Evolutionary conservation across 108 stramenopile species (phyloP), one percentile per base, ranked within the genome.

Genomic region (Nitzschia sp.): DNA sequence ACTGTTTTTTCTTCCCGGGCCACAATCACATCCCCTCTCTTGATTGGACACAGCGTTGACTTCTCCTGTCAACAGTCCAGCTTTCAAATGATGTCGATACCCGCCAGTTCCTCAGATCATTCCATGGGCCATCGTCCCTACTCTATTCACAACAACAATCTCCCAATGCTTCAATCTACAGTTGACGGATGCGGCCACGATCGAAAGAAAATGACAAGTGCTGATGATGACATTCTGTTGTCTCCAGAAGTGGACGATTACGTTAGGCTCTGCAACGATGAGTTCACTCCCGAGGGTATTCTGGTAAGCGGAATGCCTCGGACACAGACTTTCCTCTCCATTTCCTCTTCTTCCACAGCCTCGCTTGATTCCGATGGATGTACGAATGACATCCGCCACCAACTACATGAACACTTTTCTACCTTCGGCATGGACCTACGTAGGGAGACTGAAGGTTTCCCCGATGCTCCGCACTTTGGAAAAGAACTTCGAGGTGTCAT

Each of bases 351-450:
- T 15, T 62, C 61, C 20, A 17, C 61, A 17, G 22, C 61, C n/a
- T 62, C 61, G 17, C 17, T 22, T 7, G 61, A 62, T 20, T 62
- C 61, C 14, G 61, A 17, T 9, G 38, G 25, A 19, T 17, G 17
- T 17, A n/a, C 43, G 11, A 41, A 62, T 21, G 61, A 62, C 7
- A 62, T 41, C 20, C 43, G 8, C 61, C 43, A 41, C 8, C 42
- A 24, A 42, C 43, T 62, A 22, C 61, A 62, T 20, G 61, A 62
- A 43, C 42, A 67, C 41, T 68, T 67, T n/a, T 25, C 64, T 12
- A 65, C 64, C 24, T 76, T 76, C 57, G 75, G 69, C 2, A 44
- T 50, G 41, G 75, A 69, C 51, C 50, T 76, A 3, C 58, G 67
- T 9, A 20, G 56, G 11, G 46, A 46, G 46, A 76, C 62, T 9